A percentile compares a stretch with the other conserved stretches of the same genome.
These are phyloP conservation scores for Auricularia cornea DNA, from an alignment of 768 basidiomycete species.

Conservation along the genomic window DNA sequence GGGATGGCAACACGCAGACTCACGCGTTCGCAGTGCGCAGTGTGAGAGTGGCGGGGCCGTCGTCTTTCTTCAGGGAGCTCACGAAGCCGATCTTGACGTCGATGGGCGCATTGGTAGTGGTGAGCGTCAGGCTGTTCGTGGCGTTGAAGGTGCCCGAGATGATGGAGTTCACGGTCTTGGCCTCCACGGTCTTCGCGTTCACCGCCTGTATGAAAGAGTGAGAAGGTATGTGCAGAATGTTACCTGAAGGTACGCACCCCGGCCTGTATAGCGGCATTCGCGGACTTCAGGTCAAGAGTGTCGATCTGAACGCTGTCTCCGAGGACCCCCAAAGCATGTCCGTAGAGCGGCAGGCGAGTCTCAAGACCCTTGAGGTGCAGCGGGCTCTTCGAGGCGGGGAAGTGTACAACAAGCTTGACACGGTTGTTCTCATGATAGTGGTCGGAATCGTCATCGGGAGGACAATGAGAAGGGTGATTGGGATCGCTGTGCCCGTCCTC, in stretches of 20 bases:
- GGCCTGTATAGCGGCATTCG: neutral
- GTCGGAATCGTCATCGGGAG: neutral
- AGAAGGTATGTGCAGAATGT: neutral
- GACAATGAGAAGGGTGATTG: neutral
- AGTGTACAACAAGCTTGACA: neutral
- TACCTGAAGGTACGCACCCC: neutral
- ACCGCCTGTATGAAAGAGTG: neutral
- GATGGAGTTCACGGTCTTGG: neutral
- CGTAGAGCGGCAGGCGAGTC: neutral
- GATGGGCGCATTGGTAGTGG: neutral
- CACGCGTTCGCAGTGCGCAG: neutral
- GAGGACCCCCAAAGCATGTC: neutral
- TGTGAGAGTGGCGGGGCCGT: neutral
- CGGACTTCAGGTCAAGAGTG: neutral
- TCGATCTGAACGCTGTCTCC: neutral
- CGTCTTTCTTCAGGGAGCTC: neutral
- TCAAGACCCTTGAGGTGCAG: neutral
- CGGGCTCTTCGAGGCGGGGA: neutral
- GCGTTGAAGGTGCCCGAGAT: neutral
- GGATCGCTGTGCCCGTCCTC: neutral
- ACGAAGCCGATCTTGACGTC: neutral
- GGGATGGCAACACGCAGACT: neutral
- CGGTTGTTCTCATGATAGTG: neutral
- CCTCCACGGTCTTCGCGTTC: neutral
- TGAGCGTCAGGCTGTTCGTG: neutral